Evolutionary conservation across 208 protist genomes (phyloP), one percentile per base, ranked within the genome.

Genomic region (Acanthamoeba healyi): DNA sequence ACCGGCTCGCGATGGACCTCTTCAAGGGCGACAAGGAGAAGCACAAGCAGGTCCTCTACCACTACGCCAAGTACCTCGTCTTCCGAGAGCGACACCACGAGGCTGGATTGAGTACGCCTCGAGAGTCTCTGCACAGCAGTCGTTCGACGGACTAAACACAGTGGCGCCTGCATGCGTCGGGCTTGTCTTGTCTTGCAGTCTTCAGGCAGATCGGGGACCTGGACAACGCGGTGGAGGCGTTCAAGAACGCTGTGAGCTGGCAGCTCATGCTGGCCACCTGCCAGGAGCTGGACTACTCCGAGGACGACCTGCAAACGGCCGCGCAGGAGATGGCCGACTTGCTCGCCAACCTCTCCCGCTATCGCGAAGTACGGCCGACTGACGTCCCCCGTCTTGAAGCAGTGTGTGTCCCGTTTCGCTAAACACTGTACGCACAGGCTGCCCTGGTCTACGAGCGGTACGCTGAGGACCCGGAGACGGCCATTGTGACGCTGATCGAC

Each of bases 201-300:
- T 92, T 77, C 86, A 92, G 38, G 38, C 86, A 92, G 61, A 92
- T 92, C 40, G 86, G 86, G 6, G 86, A 67, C n/a, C 61, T 77
- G 36, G 86, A 92, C 26, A 92, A 92, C 40, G 86, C 86, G 40
- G 54, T 74, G 34, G 61, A 92, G 49, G 86, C 86, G 12, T 92
- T 92, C 58, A 92, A 92, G 86, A 92, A 34, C n/a, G 86, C 86
- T 5, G 86, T 74, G 86, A 92, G 61, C 38, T 92, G 86, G 86
- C 86, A 74, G 86, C 63, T 92, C 29, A 29, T 92, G 40, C 40
- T 92, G 9, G 86, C 86, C 15, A 92, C 86, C 19, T 67, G 58
- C 40, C 36, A 56, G n/a, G 49, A 65, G 29, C 61, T 92, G 32
- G 44, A 51, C 56, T 92, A 92, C 63, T 70, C 86, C 36, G 36